Conservation (phyloP, 192 early-diverging fungal species). For the Haplosporangium gracile region DNA sequence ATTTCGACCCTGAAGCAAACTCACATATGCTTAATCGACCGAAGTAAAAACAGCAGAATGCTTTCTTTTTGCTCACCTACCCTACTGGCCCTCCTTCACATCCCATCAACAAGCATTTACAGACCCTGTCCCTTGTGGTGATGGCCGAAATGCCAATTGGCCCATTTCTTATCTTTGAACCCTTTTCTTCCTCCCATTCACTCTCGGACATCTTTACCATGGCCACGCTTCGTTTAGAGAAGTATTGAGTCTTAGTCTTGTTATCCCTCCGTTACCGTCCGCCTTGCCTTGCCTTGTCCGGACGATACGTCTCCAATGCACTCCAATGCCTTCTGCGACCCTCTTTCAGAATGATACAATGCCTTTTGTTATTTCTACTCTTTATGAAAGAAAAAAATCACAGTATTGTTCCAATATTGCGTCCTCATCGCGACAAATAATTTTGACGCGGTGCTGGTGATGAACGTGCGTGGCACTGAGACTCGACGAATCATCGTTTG, state of each 20-base stretch:
- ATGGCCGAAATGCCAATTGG: constrained; percentile 49
- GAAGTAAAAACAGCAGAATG: not conserved
- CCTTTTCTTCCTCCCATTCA: not conserved
- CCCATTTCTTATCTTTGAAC: constrained; percentile 31
- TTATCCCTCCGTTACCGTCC: too few relatives aligned
- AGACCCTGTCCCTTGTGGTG: constrained; percentile 20
- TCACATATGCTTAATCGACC: constrained; percentile 9
- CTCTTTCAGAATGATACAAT: too few relatives aligned
- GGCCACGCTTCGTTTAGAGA: not conserved
- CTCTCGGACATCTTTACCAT: not conserved
- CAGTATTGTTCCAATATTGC: too few relatives aligned
- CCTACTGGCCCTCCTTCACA: not conserved
- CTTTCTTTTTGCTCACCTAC: not conserved
- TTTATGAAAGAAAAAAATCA: too few relatives aligned
- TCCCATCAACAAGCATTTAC: not conserved
- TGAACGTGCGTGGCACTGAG: not conserved
- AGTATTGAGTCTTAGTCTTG: too few relatives aligned
- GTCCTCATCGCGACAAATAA: not conserved
- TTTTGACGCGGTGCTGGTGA: not conserved
- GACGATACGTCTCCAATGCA: too few relatives aligned
- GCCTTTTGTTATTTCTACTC: too few relatives aligned
- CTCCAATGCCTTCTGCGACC: too few relatives aligned
- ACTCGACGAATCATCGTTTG: not conserved
- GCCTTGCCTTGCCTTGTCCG: too few relatives aligned
- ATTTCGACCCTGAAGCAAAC: not conserved